phyloP scores from a whole-genome alignment of 768 basidiomycete genomes.

The Rhizopogon vesiculosus region DNA sequence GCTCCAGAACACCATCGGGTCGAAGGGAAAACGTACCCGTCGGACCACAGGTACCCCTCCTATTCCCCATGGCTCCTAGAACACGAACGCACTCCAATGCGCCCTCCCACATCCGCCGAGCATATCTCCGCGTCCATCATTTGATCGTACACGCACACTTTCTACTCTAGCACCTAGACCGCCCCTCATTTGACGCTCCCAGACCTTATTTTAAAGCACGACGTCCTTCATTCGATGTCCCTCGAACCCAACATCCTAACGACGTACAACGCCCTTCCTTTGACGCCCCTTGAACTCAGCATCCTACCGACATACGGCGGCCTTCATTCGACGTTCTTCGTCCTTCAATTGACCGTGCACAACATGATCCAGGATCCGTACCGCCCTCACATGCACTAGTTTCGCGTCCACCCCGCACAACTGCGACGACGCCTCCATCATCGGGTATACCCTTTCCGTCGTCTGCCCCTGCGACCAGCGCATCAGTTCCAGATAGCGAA shows the following conservation, averaged over 20 bases:
- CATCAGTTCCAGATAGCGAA: slow-evolving; percentile 3
- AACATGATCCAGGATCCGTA: background rate
- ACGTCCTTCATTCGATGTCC: slow-evolving; percentile 13
- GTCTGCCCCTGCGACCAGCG: slow-evolving; percentile 6
- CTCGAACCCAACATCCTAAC: background rate
- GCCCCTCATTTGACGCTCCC: background rate
- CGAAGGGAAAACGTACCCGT: slow-evolving; percentile 10
- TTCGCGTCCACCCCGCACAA: slow-evolving; percentile 5
- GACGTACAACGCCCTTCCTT: slow-evolving; percentile 7
- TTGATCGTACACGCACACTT: slow-evolving; percentile 13
- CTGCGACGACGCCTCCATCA: slow-evolving; percentile 9
- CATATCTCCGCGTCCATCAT: slow-evolving; percentile 10
- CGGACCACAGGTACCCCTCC: background rate
- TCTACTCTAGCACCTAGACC: slow-evolving; percentile 11
- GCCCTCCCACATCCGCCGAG: slow-evolving; percentile 6
- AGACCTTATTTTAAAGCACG: background rate
- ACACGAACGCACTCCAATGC: background rate
- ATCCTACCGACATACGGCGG: slow-evolving; percentile 1
- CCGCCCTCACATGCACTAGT: background rate
- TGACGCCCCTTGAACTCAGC: slow-evolving; percentile 6
- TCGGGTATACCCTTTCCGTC: slow-evolving; percentile 12
- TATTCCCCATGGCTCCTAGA: slow-evolving; percentile 4
- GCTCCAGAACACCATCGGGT: slow-evolving; percentile 6
- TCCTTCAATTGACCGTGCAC: slow-evolving; percentile 1
- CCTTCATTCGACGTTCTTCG: slow-evolving; percentile 10